A percentile compares a stretch with the other conserved stretches of the same genome.
These are phyloP conservation scores for Myochromella boudieri DNA, from an alignment of 768 basidiomycete species.

Conservation along the genomic window DNA sequence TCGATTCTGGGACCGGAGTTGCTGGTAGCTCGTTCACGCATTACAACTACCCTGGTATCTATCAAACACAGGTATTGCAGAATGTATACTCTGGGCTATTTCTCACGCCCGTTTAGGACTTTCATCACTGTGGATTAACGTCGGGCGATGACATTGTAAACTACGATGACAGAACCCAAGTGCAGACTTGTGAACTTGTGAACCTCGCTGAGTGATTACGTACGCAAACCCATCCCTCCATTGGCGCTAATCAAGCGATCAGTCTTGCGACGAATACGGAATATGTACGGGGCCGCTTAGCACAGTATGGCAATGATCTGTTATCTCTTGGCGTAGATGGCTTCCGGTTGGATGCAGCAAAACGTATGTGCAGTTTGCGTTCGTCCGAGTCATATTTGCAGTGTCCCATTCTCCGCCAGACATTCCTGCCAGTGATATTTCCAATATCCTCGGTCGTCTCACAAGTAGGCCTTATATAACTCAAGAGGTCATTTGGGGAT, in stretches of 20 bases:
- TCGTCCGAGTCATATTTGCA: neutral
- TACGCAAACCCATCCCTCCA: neutral
- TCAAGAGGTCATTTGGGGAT: constrained; percentile 59
- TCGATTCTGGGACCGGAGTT: constrained; percentile 46
- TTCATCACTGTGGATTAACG: constrained; percentile 64
- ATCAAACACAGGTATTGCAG: constrained; percentile 42
- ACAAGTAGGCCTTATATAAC: constrained; percentile 51
- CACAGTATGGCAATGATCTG: constrained; percentile 58
- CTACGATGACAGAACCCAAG: constrained; percentile 51
- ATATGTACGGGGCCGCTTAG: constrained; percentile 55
- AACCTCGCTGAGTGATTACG: constrained; percentile 48
- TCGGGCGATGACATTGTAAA: constrained; percentile 53
- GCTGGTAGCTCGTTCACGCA: constrained; percentile 53
- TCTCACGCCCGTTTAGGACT: constrained; percentile 35
- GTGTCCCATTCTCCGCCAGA: constrained; percentile 31
- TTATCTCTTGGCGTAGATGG: constrained; percentile 63
- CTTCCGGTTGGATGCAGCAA: constrained; percentile 62
- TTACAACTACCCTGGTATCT: constrained; percentile 52
- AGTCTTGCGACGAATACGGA: constrained; percentile 65
- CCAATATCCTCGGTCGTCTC: constrained; percentile 50
- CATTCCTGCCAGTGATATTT: constrained; percentile 51
- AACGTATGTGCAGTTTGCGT: constrained; percentile 39
- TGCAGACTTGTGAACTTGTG: constrained; percentile 55
- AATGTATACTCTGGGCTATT: constrained; percentile 6
- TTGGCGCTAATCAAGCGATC: neutral